Conservation (phyloP, 768 basidiomycete genomes). For the Leccinum subgranulosum region DNA sequence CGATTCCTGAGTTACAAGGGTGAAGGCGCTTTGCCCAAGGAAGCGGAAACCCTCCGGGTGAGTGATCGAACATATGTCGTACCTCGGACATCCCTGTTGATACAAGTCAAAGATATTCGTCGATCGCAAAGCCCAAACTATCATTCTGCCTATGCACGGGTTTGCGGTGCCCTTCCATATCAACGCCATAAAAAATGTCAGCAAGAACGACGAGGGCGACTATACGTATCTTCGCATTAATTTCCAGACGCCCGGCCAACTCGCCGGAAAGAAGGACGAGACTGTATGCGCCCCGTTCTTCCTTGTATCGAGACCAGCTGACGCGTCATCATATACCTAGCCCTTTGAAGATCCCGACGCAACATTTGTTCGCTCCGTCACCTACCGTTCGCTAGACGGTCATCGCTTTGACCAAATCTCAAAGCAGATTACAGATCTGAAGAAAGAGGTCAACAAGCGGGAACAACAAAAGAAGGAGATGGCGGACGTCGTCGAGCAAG, state of each 20-base stretch:
- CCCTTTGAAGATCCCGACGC: constrained; percentile 97
- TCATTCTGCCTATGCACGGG: constrained; percentile 90
- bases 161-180: constrained; percentile 98
- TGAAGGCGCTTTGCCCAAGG: constrained; percentile 84
- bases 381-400: constrained; percentile 87
- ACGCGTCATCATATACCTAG: constrained; percentile 33
- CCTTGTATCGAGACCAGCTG: constrained; percentile 1
- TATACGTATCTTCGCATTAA: constrained; percentile 94
- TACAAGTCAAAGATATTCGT: constrained; percentile 66
- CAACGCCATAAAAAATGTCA: constrained; percentile 96
- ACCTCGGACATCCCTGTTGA: constrained; percentile 7
- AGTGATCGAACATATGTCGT: constrained; percentile 24
- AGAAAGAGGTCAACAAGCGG: constrained; percentile 95
- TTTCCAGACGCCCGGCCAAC: constrained; percentile 97
- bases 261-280: constrained; percentile 98
- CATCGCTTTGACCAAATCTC: constrained; percentile 86
- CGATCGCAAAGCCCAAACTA: constrained; percentile 86
- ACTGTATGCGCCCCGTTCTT: constrained; percentile 52
- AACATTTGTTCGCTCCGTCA: constrained; percentile 93
- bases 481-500: constrained; percentile 98
- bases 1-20: constrained; percentile 96
- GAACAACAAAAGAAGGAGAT: constrained; percentile 98
- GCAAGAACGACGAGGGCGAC: constrained; percentile 96
- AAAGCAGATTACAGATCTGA: constrained; percentile 91
- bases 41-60: constrained; percentile 78